Evolutionary conservation across 2,329 filamentous ascomycete genomes (phyloP), one percentile per base, ranked within the genome.

Genomic region (Aspergillus clavatus): DNA sequence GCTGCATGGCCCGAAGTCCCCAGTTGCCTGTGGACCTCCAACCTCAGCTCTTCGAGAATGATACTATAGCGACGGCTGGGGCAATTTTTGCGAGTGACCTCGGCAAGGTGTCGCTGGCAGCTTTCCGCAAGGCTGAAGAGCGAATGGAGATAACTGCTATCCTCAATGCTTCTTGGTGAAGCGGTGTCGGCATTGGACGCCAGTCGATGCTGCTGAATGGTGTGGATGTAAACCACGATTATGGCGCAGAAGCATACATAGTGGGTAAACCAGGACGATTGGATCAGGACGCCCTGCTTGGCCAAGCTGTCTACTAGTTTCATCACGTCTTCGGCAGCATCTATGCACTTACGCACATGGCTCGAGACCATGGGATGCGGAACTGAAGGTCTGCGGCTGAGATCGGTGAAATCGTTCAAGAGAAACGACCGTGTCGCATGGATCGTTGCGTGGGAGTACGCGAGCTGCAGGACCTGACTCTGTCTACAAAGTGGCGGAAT

Each of bases 41-140:
- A 55, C 33, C 72, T 59, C 18, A 75, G 50, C 43, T 75, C 72
- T 38, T 73, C 71, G 7, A 76, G 51, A 35, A 75, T 75, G 39
- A 75, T 74, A 23, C 70, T 70, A 36, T 76, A 75, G 29, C 71
- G 65, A 5, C 71, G 66, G 38, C 70, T 73, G 0, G 72, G 72
- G 2, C 71, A 74, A 24, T 74, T 74, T 10, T 63, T 68, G 2
- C 69, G 67, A 3, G 72, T 74, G 2, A 72, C 73, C 42, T 70
- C 65, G 2, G 71, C 71, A 11, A 76, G 63, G 48, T 75, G 70
- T 8, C 63, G 60, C 37, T 75, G 62, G 45, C 71, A 74, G n/a
- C 61, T 57, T 42, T 74, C 72, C 2, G 72, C 72, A 7, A 72
- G 64, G 11, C 62, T 53, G 24, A 75, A 66, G 2, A 75, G 58